phyloP scores from a whole-genome alignment of 768 basidiomycete species.

The Trametes sanguinea region DNA sequence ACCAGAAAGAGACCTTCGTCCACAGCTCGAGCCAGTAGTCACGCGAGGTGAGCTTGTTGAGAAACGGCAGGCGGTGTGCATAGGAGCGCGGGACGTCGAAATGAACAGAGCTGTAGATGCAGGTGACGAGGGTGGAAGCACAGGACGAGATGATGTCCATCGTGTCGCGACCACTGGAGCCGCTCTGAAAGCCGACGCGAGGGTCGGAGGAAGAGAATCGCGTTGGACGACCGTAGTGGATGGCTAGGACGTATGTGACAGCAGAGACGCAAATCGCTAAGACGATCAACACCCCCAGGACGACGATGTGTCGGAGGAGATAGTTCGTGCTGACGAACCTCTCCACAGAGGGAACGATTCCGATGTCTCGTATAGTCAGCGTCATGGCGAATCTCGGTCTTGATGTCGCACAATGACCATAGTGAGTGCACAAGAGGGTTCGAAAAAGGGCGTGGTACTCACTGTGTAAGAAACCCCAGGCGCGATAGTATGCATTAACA shows the following conservation, averaged over 20 bases:
- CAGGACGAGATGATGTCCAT: constrained; percentile 21
- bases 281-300: constrained; percentile 9
- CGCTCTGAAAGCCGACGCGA: constrained; percentile 15
- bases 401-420: too few species aligned
- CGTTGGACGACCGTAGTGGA: constrained; percentile 16
- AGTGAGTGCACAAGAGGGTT: too few species aligned
- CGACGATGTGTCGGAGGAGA: constrained; percentile 18
- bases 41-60: constrained; percentile 8
- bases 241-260: constrained; percentile 3
- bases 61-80: constrained; percentile 14
- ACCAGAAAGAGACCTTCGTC: constrained; percentile 22
- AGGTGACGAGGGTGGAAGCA: constrained; percentile 19
- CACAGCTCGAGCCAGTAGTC: constrained; percentile 25
- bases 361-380: constrained; percentile 11
- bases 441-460: too few species aligned
- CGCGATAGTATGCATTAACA: too few species aligned
- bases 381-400: background rate
- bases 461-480: too few species aligned
- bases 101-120: constrained; percentile 23
- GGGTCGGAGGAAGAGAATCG: constrained; percentile 20
- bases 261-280: constrained; percentile 8
- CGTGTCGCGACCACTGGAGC: constrained; percentile 8
- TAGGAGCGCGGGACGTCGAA: constrained; percentile 21
- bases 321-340: constrained; percentile 22
- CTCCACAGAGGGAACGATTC: constrained; percentile 20